Evolutionary conservation across 805 yeast genomes (phyloP).

Genomic region (Hanseniaspora lindneri): DNA sequence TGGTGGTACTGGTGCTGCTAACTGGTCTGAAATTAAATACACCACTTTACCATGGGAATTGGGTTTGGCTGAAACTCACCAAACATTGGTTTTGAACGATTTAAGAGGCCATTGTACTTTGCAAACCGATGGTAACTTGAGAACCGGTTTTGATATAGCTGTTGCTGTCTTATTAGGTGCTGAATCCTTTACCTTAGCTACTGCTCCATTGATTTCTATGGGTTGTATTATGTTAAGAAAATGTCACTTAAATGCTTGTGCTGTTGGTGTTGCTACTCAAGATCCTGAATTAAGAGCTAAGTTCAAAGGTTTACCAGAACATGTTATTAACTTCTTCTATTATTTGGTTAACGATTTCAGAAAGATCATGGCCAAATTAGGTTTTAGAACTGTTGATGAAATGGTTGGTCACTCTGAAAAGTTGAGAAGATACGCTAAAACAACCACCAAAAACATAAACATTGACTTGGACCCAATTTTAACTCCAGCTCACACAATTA

Average conservation of each 20-base stretch:
- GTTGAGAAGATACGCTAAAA: constrained; percentile 71
- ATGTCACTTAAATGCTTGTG: constrained; percentile 88
- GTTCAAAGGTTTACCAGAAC: constrained; percentile 95
- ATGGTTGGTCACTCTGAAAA: constrained; percentile 97
- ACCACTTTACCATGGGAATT: constrained; percentile 99
- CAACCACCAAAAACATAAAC: constrained; percentile 81
- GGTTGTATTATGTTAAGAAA: constrained; percentile 95
- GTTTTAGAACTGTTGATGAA: constrained; percentile 90
- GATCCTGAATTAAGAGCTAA: constrained; percentile 87
- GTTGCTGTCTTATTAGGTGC: constrained; percentile 94
- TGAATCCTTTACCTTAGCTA: constrained; percentile 96
- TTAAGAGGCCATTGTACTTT: constrained; percentile 89
- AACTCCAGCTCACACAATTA: constrained; percentile 90
- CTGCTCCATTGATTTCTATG: constrained; percentile 92
- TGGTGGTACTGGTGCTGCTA: constrained; percentile 99
- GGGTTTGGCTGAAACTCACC: constrained; percentile 96
- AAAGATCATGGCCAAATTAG: constrained; percentile 83
- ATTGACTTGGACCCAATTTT: constrained; percentile 84
- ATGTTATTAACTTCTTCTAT: constrained; percentile 93
- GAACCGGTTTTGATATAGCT: constrained; percentile 95
- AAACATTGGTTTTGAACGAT: constrained; percentile 89
- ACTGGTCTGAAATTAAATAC: constrained; percentile 91
- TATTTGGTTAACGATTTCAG: constrained; percentile 88
- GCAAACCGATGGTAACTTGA: constrained; percentile 96
- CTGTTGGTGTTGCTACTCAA: constrained; percentile 98